These are phyloP conservation scores for Penicillium olsonii DNA, from an alignment of 2,329 filamentous ascomycete species.

Conservation along the genomic window DNA sequence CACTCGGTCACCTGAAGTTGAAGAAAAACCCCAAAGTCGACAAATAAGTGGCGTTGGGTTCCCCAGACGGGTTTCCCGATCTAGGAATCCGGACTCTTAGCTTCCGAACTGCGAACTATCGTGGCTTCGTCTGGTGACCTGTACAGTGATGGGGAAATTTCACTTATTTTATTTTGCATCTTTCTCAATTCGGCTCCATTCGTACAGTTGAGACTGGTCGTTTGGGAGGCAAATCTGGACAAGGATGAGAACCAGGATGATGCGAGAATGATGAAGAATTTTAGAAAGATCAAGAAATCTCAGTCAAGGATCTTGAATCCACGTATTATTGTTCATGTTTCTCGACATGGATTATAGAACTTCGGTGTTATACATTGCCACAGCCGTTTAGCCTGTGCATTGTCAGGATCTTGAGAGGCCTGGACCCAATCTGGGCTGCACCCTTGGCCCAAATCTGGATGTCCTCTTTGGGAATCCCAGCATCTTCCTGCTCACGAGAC, in stretches of 20 bases:
- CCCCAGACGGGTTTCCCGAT: slow-evolving; percentile 12
- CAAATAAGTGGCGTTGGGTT: slow-evolving; percentile 9
- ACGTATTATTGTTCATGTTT: too few species aligned
- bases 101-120: slow-evolving; percentile 6
- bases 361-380: not conserved
- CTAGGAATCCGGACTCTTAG: slow-evolving; percentile 9
- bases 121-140: slow-evolving; percentile 5
- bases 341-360: not conserved
- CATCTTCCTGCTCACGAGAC: slow-evolving; percentile 11
- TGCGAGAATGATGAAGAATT: not conserved
- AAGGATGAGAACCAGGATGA: not conserved
- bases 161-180: too few species aligned
- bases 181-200: not conserved
- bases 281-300: not conserved
- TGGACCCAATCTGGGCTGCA: not conserved
- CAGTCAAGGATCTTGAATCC: not conserved
- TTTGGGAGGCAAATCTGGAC: not conserved
- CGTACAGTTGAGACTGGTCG: not conserved
- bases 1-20: slow-evolving; percentile 1
- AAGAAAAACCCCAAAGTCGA: not conserved
- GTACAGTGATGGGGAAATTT: not conserved
- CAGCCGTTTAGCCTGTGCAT: slow-evolving; percentile 3
- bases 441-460: slow-evolving; percentile 7
- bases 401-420: slow-evolving; percentile 4
- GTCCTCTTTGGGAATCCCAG: slow-evolving; percentile 4